Percentiles rank a stretch among this genome's conserved stretches.
These are phyloP conservation scores for Melocanna baccifera DNA, from an alignment of 176 grass and related monocot genomes.

Conservation along the genomic window DNA sequence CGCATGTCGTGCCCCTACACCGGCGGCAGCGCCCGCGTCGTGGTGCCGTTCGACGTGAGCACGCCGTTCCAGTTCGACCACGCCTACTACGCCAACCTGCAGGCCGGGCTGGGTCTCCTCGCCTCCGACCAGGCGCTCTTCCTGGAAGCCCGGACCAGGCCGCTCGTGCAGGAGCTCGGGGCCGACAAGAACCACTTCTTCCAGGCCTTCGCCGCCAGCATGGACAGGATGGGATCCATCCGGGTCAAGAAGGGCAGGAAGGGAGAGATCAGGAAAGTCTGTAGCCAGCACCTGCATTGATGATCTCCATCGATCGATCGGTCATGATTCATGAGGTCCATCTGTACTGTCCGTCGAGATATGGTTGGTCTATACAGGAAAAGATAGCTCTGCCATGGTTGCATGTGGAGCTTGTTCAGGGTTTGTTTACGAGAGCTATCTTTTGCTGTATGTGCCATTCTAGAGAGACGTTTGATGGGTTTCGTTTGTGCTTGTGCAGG, in stretches of 20 bases:
- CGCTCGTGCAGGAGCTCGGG: constrained; percentile 53
- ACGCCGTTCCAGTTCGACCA: constrained; percentile 74
- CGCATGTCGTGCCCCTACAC: constrained; percentile 64
- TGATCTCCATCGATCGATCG: neutral
- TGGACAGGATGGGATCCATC: constrained; percentile 78
- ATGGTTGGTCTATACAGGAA: neutral
- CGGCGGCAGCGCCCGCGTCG: constrained; percentile 56
- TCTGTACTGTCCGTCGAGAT: neutral
- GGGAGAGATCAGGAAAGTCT: constrained; percentile 76
- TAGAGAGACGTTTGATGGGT: neutral
- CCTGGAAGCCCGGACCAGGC: constrained; percentile 60
- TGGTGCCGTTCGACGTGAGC: constrained; percentile 67
- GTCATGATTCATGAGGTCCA: neutral
- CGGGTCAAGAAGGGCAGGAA: constrained; percentile 84
- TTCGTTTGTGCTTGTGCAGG: neutral
- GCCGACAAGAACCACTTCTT: constrained; percentile 65
- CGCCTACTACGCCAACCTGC: constrained; percentile 68
- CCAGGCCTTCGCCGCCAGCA: constrained; percentile 47
- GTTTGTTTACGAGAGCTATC: neutral
- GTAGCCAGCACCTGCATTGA: constrained; percentile 51
- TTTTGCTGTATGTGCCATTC: neutral
- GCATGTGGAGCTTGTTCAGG: neutral
- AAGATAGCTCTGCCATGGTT: neutral
- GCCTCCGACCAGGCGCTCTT: constrained; percentile 81
- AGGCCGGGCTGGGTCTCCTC: constrained; percentile 66